Conservation (phyloP, 768 basidiomycete species). For the Rhizopogon vinicolor region DNA sequence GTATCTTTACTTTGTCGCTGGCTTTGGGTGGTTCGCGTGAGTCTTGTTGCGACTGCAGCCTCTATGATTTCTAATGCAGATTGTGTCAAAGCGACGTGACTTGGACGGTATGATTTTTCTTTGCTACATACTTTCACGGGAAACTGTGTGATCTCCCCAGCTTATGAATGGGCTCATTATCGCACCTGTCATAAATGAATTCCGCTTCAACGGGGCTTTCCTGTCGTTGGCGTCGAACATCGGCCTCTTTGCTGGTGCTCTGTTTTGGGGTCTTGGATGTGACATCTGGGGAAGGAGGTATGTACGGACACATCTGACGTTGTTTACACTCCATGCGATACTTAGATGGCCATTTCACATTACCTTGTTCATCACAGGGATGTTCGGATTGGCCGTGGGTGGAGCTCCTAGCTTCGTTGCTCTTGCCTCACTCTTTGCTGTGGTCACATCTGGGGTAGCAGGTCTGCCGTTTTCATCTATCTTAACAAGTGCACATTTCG, state of each 20-base stretch:
- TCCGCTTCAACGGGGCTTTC: slow-evolving; percentile 41
- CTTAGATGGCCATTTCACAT: slow-evolving; percentile 48
- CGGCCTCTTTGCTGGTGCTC: slow-evolving; percentile 47
- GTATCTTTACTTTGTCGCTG: slow-evolving; percentile 33
- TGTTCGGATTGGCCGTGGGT: slow-evolving; percentile 49
- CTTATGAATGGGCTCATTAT: slow-evolving; percentile 40
- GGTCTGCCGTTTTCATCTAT: slow-evolving; percentile 19
- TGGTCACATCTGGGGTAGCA: slow-evolving; percentile 45
- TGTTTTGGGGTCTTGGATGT: slow-evolving; percentile 45
- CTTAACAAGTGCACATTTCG: too few species aligned
- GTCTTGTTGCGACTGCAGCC: slow-evolving; percentile 5
- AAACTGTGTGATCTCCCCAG: slow-evolving; percentile 15
- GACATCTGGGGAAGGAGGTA: slow-evolving; percentile 49
- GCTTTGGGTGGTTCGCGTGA: slow-evolving; percentile 40
- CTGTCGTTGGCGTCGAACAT: slow-evolving; percentile 48
- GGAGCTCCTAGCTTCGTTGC: slow-evolving; percentile 42
- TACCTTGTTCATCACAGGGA: slow-evolving; percentile 48
- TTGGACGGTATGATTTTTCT: slow-evolving; percentile 30
- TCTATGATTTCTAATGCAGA: not conserved
- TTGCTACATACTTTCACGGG: not conserved
- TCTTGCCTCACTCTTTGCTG: slow-evolving; percentile 42
- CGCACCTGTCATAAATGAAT: slow-evolving; percentile 44
- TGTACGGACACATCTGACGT: slow-evolving; percentile 1
- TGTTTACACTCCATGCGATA: not conserved
- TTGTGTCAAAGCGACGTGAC: slow-evolving; percentile 17